Evolutionary conservation across 176 grass and related monocot genomes (phyloP), one percentile per base, ranked within the genome.

Genomic region (Cenchrus fungigraminus): DNA sequence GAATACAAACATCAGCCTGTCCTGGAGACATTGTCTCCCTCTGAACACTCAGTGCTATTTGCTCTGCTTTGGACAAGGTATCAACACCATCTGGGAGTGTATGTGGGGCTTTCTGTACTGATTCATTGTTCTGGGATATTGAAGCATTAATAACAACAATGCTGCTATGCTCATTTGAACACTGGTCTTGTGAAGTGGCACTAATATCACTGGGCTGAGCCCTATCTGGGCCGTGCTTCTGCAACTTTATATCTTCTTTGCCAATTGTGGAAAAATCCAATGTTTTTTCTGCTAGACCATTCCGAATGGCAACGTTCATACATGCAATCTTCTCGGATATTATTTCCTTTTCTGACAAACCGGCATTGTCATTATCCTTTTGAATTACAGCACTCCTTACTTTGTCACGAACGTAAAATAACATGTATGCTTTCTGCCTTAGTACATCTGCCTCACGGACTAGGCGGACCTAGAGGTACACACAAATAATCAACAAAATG

Each of bases 371-470:
- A 76, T 79, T 93, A 81, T 84, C 63, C 82, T 90, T 89, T 31
- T 53, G 14, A 40, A 80, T 66, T 9, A 75, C 55, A 42, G 85
- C 71, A 50, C 66, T 89, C 78, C 86, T 94, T 6, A 70, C 57
- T 89, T 77, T 92, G 65, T 92, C 90, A 79, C 90, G 83, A 29
- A 97, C 90, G 87, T 97, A 97, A 85, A 97, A 97, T 82, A 97
- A 55, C 78, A 97, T 97, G 51, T 94, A 94, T 10, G 94, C 94
- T 84, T 97, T 97, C 83, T 97, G 94, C 50, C 80, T 75, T 78
- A 97, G 80, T 42, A 97, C 92, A 80, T 89, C 86, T 82, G 82
- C 87, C 86, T 94, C 92, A 8, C 76, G 80, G 70, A 94, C 94
- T 86, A 87, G 92, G 78, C 74, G 61, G 65, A 97, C 94, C 94